These are phyloP conservation scores for Thalassiosira profunda DNA, from an alignment of 108 stramenopile species.

Conservation along the genomic window DNA sequence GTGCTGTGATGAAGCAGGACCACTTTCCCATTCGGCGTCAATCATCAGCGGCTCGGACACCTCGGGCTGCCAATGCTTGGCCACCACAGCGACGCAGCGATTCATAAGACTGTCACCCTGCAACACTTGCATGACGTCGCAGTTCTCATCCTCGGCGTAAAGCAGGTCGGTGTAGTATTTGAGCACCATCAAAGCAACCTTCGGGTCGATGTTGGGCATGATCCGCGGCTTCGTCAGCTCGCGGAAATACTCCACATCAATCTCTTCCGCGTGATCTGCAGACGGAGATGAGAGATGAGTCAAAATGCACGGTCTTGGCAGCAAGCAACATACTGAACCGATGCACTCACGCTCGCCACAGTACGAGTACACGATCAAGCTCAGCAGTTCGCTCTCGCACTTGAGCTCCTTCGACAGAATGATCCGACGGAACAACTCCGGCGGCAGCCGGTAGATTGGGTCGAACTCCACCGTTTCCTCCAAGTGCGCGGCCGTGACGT, in stretches of 20 bases:
- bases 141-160: slow-evolving; percentile 28
- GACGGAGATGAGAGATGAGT: neutral
- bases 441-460: slow-evolving; percentile 41
- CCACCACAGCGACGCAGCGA: slow-evolving; percentile 32
- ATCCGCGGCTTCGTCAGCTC: slow-evolving; percentile 37
- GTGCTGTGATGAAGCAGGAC: slow-evolving; percentile 13
- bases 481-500: slow-evolving; percentile 43
- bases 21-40: slow-evolving; percentile 31
- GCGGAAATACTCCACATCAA: slow-evolving; percentile 51
- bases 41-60: slow-evolving; percentile 35
- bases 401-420: slow-evolving; percentile 24
- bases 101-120: slow-evolving; percentile 33
- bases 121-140: slow-evolving; percentile 44
- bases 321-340: neutral
- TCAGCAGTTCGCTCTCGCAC: slow-evolving; percentile 44
- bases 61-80: slow-evolving; percentile 41
- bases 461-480: slow-evolving; percentile 40
- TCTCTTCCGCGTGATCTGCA: slow-evolving; percentile 34
- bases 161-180: slow-evolving; percentile 41
- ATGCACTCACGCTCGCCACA: slow-evolving; percentile 34
- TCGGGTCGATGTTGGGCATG: slow-evolving; percentile 39
- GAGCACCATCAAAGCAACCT: slow-evolving; percentile 47
- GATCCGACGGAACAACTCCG: slow-evolving; percentile 36
- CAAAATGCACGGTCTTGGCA: neutral
- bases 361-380: slow-evolving; percentile 52